Evolutionary conservation across 345 rosid species (phyloP).

Genomic region (Salix dunnii): DNA sequence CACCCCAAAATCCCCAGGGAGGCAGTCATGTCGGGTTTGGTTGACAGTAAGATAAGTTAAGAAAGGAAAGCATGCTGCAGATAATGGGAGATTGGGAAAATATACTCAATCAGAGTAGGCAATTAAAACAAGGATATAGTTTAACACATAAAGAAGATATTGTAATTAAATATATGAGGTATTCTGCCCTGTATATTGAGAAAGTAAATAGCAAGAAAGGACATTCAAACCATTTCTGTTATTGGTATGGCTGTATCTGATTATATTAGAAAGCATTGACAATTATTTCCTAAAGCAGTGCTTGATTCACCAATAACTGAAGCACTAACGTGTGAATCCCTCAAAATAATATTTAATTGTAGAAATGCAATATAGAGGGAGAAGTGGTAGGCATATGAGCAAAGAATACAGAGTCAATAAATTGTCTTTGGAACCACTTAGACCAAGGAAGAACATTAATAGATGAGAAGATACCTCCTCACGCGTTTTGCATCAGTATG

Average conservation of each 20-base stretch:
- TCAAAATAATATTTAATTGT: background rate
- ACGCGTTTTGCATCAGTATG: conserved; percentile 62
- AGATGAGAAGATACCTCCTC: conserved; percentile 50
- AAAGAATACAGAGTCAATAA: background rate
- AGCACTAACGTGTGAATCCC: background rate
- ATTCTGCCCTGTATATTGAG: too few relatives aligned
- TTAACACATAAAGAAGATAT: too few relatives aligned
- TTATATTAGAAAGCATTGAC: background rate
- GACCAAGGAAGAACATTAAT: background rate
- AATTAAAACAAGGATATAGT: too few relatives aligned
- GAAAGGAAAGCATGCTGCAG: too few relatives aligned
- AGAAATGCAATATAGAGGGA: background rate
- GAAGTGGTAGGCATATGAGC: background rate
- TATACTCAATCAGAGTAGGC: too few relatives aligned
- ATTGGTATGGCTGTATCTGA: background rate
- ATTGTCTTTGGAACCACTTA: background rate
- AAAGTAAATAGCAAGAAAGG: too few relatives aligned
- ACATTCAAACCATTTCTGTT: too few relatives aligned
- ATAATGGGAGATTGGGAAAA: too few relatives aligned
- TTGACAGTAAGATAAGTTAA: too few relatives aligned
- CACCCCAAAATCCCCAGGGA: background rate
- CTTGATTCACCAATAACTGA: background rate
- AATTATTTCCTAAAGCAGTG: background rate
- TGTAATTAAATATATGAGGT: too few relatives aligned
- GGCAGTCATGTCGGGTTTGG: background rate